Percentiles rank a stretch among this genome's conserved stretches.
phyloP scores from a whole-genome alignment of 2,329 filamentous ascomycete genomes.

The Xylaria sp. region DNA sequence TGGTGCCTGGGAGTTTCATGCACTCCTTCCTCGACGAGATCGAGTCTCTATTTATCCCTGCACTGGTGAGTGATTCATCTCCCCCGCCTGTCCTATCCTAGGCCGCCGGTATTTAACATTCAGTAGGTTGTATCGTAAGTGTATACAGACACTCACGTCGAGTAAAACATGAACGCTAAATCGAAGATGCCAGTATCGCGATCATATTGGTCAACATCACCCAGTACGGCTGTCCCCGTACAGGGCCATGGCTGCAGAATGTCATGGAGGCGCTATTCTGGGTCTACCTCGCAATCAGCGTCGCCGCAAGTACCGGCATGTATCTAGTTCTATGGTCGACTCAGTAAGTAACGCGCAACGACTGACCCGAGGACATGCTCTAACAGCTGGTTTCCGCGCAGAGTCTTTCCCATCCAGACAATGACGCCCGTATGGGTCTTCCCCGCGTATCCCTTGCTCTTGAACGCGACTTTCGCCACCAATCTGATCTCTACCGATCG shows the following conservation, averaged over 20 bases:
- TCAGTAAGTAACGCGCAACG: slow-evolving; percentile 53
- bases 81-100: neutral
- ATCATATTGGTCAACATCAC: slow-evolving; percentile 83
- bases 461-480: slow-evolving; percentile 78
- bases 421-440: slow-evolving; percentile 94
- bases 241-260: slow-evolving; percentile 69
- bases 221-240: slow-evolving; percentile 75
- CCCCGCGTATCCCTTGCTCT: slow-evolving; percentile 82
- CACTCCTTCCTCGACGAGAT: slow-evolving; percentile 80
- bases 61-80: slow-evolving; percentile 61
- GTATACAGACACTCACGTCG: neutral
- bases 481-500: slow-evolving; percentile 61
- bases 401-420: slow-evolving; percentile 73
- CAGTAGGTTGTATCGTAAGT: slow-evolving; percentile 15
- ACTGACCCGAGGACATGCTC: neutral
- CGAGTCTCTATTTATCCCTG: slow-evolving; percentile 81
- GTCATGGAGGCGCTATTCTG: slow-evolving; percentile 77
- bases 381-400: slow-evolving; percentile 40
- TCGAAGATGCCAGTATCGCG: slow-evolving; percentile 64
- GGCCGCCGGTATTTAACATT: neutral
- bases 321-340: slow-evolving; percentile 79
- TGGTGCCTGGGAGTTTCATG: slow-evolving; percentile 76
- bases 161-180: slow-evolving; percentile 42
- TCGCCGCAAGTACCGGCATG: slow-evolving; percentile 74
- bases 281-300: slow-evolving; percentile 76